These are phyloP conservation scores for Neodidymelliopsis sp. DNA, from an alignment of 2,329 filamentous ascomycete genomes.

Conservation along the genomic window DNA sequence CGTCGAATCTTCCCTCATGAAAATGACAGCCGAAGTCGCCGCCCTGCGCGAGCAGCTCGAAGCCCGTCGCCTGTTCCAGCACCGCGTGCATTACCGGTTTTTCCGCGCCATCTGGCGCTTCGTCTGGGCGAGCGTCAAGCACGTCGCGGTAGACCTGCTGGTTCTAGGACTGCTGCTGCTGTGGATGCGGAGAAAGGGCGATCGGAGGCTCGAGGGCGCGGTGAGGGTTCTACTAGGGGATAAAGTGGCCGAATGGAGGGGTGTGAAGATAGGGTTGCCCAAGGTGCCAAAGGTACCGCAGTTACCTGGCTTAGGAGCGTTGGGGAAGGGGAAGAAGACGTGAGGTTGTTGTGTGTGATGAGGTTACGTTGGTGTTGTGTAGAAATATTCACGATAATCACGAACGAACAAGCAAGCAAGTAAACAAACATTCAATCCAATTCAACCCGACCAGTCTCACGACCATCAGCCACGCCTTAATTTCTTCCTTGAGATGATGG, in stretches of 20 bases:
- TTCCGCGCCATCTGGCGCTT: slow-evolving; percentile 60
- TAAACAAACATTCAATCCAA: no score
- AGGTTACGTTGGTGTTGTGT: no score
- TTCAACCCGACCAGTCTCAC: no score
- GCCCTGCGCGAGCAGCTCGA: slow-evolving; percentile 91
- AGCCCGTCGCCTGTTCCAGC: slow-evolving; percentile 73
- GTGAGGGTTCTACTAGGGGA: slow-evolving; percentile 69
- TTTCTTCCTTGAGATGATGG: no score
- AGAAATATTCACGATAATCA: no score
- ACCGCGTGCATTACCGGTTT: slow-evolving; percentile 66
- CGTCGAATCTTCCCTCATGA: slow-evolving; percentile 84
- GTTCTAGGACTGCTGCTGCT: slow-evolving; percentile 71
- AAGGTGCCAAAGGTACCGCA: slow-evolving; percentile 15
- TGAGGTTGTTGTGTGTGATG: no score
- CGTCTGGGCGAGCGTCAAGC: slow-evolving; percentile 77
- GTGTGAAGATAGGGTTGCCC: slow-evolving; percentile 28
- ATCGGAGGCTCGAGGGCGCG: slow-evolving; percentile 76
- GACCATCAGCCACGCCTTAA: no score
- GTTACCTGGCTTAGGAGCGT: slow-evolving; percentile 34
- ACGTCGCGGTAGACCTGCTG: slow-evolving; percentile 75
- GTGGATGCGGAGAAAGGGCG: slow-evolving; percentile 76
- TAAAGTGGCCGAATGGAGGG: slow-evolving; percentile 44
- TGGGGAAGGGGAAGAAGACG: slow-evolving; percentile 28
- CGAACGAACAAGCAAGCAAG: no score
- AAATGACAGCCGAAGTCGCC: slow-evolving; percentile 90